Base-by-base conservation (phyloP, 352 stramenopile genomes). In the Phytophthora litchii region DNA sequence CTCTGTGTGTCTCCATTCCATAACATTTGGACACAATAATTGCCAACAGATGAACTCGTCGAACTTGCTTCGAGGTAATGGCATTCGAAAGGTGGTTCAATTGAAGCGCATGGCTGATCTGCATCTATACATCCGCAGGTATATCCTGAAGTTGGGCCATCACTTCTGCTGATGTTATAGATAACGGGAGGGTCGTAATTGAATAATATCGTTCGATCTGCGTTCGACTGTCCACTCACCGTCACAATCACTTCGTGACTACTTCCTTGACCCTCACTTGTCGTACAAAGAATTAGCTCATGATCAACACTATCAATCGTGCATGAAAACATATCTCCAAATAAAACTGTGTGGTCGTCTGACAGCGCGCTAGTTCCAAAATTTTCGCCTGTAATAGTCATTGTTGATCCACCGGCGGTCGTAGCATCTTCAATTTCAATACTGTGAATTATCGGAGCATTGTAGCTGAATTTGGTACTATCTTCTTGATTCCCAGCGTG, bases 71-170 rank as follows among this genome's bases (percentile, higher is more conserved):
- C 60, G 0, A 85, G 60, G 20, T 56, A 73, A 4, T 49, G 25
- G 20, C 78, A 88, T 35, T 72, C 54, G 38, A 82, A 68, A 4
- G 76, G 78, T n/a, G 70, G n/a, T 4, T 50, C 63, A 16, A 70
- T 29, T 11, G 76, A 75, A 2, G 78, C 68, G 27, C 78, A 88
- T 0, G 74, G 71, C 23, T 58, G 62, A 13, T 71, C 60, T 13
- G 71, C 52, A 46, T 85, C 63, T 12, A 21, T 48, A 23, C 78
- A 88, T 25, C 49, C 68, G 34, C 78, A 88, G 23, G 76, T 68
- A 35, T 86, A 86, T 2, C 78, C 78, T 31, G 76, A 65, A 0
- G 76, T 88, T 2, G 78, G 74, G n/a, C 71, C 76, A 16, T 78
- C 55, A 6, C 25, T 57, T 21, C 55, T 57, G 51, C 71, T 88